Conservation (phyloP, 1,284 basidiomycete species). For the Tremellales sp. region DNA sequence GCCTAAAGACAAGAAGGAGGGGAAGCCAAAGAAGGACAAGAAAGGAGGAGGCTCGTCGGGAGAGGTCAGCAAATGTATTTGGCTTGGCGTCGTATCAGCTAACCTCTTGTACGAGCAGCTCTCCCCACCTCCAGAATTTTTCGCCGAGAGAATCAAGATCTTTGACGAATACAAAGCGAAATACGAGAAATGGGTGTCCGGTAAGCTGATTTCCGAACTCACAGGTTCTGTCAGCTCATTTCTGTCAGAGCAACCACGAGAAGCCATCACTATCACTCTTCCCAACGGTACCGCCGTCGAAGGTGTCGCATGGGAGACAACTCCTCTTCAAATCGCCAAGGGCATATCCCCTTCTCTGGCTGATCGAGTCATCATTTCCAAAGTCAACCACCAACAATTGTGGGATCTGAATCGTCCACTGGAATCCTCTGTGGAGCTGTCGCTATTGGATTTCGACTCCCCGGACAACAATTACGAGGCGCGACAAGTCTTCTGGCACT, state of each 20-base stretch:
- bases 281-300: constrained; percentile 80
- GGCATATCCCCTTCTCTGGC: constrained; percentile 82
- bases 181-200: constrained; percentile 73
- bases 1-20: constrained; percentile 18
- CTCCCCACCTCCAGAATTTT: constrained; percentile 77
- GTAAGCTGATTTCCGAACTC: constrained; percentile 48
- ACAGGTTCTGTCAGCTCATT: constrained; percentile 4
- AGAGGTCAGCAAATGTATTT: no score
- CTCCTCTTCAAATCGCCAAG: constrained; percentile 85
- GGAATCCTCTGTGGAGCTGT: constrained; percentile 74
- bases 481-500: constrained; percentile 99
- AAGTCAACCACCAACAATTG: constrained; percentile 73
- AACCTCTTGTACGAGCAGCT: constrained; percentile 54
- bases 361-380: constrained; percentile 88
- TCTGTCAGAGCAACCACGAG: constrained; percentile 69
- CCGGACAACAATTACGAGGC: constrained; percentile 72
- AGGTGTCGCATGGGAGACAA: constrained; percentile 93
- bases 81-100: constrained; percentile 3
- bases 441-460: constrained; percentile 90
- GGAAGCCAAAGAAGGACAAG: constrained; percentile 39
- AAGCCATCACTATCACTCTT: constrained; percentile 79
- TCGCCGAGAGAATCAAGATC: constrained; percentile 83
- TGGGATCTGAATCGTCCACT: constrained; percentile 96
- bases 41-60: constrained; percentile 29
- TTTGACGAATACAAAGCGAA: constrained; percentile 87